Evolutionary conservation across 257 asterid genomes (phyloP), one percentile per base, ranked within the genome.

Genomic region (Rubia yunnanensis): DNA sequence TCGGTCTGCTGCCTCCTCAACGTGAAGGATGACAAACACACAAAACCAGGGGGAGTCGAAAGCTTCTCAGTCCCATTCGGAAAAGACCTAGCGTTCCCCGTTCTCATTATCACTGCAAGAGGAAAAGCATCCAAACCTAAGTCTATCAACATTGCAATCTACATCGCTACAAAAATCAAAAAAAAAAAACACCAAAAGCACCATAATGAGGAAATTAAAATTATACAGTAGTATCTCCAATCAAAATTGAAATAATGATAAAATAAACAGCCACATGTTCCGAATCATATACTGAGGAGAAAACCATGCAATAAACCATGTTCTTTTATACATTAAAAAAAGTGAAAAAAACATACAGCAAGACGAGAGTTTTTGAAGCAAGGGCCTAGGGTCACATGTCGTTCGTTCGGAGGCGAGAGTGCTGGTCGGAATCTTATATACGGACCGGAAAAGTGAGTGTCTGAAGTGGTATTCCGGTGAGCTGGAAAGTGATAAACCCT

Each of bases 11-110:
- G 74, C 74, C 73, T 77, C 81, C 67, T 82, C 70, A 85, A 74
- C 18, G 77, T 76, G 74, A 92, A 78, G 65, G 95, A 69, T 6
- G 87, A 80, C 44, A 79, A 77, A 5, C 88, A 84, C 63, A 32
- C 86, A 71, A 85, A 92, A 65, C 98, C 98, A n/a, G 98, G 98
- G 22, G 96, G 97, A 62, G 80, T 84, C 9, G 85, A 59, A 23
- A 78, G 73, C 27, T 32, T 60, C 27, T 63, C 80, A 69, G 48
- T 26, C 14, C 44, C 71, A 57, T 52, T 62, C n/a, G 64, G 56
- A 64, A 61, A 66, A 70, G 49, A 48, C 30, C 53, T 52, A 18
- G 65, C 13, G 64, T 74, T 64, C 56, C 76, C 83, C 41, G 63
- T 72, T 65, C 82, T 86, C 88, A 87, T 87, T 61, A 58, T 63